Conservation (phyloP, 2,329 filamentous ascomycete genomes). For the Escovopsis sp. region DNA sequence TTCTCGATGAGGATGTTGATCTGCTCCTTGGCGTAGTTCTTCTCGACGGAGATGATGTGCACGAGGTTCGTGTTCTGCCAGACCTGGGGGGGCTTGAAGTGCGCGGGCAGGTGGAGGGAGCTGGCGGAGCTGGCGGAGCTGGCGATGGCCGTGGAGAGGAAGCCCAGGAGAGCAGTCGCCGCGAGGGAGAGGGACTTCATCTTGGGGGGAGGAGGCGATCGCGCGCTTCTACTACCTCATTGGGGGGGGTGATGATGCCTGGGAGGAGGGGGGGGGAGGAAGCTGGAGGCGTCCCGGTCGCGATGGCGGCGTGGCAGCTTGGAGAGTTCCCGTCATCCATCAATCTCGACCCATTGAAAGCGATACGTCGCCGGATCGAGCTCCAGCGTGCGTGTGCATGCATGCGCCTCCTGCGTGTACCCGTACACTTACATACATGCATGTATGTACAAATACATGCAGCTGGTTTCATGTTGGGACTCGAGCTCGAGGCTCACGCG, state of each 20-base stretch:
- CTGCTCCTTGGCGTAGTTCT: slow-evolving; percentile 76
- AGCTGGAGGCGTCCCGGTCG: slow-evolving; percentile 5
- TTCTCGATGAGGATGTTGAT: slow-evolving; percentile 95
- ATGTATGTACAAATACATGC: background rate
- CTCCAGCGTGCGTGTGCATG: too few species aligned
- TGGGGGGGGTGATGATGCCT: too few species aligned
- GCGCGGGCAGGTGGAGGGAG: slow-evolving; percentile 39
- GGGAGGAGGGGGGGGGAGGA: slow-evolving; percentile 5
- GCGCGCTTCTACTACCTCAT: slow-evolving; percentile 13
- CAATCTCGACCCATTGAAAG: slow-evolving; percentile 15
- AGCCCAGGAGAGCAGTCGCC: slow-evolving; percentile 43
- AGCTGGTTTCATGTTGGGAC: too few species aligned
- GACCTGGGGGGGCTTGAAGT: slow-evolving; percentile 73
- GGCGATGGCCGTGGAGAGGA: slow-evolving; percentile 33
- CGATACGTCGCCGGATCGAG: slow-evolving; percentile 18
- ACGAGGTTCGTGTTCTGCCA: slow-evolving; percentile 92
- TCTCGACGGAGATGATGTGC: slow-evolving; percentile 80
- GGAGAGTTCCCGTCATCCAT: background rate
- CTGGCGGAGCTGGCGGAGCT: slow-evolving; percentile 28
- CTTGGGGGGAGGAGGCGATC: slow-evolving; percentile 12
- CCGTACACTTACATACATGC: background rate
- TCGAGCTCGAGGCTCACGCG: too few species aligned
- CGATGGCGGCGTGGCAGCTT: slow-evolving; percentile 6
- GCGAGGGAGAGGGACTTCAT: slow-evolving; percentile 33
- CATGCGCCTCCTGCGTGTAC: too few species aligned